These are phyloP conservation scores for Hypoxylon sp. DNA, from an alignment of 2,329 filamentous ascomycete species.

Conservation along the genomic window DNA sequence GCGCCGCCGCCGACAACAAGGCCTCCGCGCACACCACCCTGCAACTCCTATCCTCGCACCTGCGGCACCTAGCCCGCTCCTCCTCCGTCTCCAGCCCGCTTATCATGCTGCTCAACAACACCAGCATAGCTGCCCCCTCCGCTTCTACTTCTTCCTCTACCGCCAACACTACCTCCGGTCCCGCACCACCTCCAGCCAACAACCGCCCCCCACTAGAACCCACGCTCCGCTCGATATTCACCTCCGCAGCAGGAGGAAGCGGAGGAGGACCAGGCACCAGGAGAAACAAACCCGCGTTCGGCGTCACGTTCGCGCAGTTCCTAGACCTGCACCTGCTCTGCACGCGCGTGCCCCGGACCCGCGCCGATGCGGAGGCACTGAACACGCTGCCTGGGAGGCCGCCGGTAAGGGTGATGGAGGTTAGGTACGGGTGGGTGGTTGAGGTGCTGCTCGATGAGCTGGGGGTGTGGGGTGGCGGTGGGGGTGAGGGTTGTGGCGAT, in stretches of 20 bases:
- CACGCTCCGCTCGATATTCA: constrained; percentile 64
- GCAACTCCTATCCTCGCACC: constrained; percentile 59
- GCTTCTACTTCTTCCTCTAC: constrained; percentile 8
- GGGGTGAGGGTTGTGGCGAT: constrained; percentile 48
- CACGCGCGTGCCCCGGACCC: constrained; percentile 56
- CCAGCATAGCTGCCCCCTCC: constrained; percentile 45
- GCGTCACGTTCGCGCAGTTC: constrained; percentile 65
- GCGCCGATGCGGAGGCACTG: constrained; percentile 55
- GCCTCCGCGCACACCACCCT: constrained; percentile 61
- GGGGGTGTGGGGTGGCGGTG: constrained; percentile 58
- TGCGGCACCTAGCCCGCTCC: constrained; percentile 60
- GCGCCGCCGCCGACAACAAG: constrained; percentile 58
- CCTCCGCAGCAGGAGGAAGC: constrained; percentile 48
- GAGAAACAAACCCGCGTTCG: constrained; percentile 64
- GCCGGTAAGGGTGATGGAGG: constrained; percentile 21
- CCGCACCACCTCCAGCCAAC: constrained; percentile 11
- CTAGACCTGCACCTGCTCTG: constrained; percentile 67
- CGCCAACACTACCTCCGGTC: constrained; percentile 15
- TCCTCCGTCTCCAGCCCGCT: constrained; percentile 53
- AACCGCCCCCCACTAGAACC: constrained; percentile 53
- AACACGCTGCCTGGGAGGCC: constrained; percentile 2
- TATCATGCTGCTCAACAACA: constrained; percentile 67
- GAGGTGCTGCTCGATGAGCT: constrained; percentile 65
- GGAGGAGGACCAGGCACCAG: constrained; percentile 3
- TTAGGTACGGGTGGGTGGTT: constrained; percentile 57